Evolutionary conservation across 805 yeast genomes (phyloP), one percentile per base, ranked within the genome.

Genomic region (Metschnikowia arizonensis): DNA sequence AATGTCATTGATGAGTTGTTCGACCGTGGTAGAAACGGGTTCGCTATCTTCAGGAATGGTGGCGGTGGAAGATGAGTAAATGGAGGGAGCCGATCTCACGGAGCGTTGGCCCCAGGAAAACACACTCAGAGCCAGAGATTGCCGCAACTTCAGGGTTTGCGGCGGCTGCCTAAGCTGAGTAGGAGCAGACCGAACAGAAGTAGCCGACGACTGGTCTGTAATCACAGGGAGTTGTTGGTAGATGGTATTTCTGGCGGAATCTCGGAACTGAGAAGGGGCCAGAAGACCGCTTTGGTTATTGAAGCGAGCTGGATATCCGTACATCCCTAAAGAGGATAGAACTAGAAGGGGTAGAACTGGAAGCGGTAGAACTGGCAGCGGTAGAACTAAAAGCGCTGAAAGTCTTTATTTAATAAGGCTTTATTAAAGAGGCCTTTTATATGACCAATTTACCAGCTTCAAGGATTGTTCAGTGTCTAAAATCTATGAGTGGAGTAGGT

Each of bases 41-140:
- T 69, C 74, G 41, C 64, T 55, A 47, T 71, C 74, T 50, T 71
- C 76, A 1, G 76, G 76, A 31, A 71, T 71, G 14, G 75, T 71
- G 35, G 72, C 74, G 1, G 74, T 69, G 21, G 69, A 62, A 37
- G 64, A 59, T 24, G 72, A 66, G 50, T 69, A 70, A 14, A 69
- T 57, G 15, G 72, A 66, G 2, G 76, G 76, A 1, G 75, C 74
- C n/a, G 69, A 62, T 24, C 76, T 54, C 15, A 68, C 71, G 4
- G 70, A 62, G 34, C 74, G 50, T 44, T 65, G 66, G 5, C 63
- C 61, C 46, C 60, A 50, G 15, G 70, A 64, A 50, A 69, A 71
- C 6, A 70, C 60, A 33, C 68, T 61, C 42, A 69, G 65, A n/a
- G 63, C 60, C 69, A 62, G 68, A 48, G 67, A 63, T 29, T 60